Conservation (phyloP, 176 grass and related monocot genomes). For the Cymbopogon citratus region DNA sequence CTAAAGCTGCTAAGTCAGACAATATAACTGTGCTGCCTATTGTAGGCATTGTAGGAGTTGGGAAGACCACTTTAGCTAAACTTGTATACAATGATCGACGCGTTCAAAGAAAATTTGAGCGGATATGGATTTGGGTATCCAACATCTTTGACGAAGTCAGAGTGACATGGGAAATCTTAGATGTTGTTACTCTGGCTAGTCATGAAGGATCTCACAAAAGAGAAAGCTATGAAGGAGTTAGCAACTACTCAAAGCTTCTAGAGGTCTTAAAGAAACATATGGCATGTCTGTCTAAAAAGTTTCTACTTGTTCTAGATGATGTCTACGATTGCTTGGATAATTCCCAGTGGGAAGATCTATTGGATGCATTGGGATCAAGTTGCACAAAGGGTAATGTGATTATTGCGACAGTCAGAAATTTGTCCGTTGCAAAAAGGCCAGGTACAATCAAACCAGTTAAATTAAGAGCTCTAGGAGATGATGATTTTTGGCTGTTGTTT, state of each 20-base stretch:
- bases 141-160: background rate
- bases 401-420: no score
- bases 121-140: background rate
- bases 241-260: background rate
- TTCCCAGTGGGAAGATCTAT: background rate
- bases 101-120: background rate
- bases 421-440: background rate
- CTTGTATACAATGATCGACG: background rate
- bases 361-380: background rate
- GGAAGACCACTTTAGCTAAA: background rate
- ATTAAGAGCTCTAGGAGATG: background rate
- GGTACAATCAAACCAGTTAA: background rate
- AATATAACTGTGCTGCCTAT: background rate
- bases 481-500: conserved; percentile 10
- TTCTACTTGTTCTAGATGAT: conserved; percentile 15
- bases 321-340: background rate
- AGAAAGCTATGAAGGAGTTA: background rate
- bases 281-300: background rate
- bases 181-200: background rate
- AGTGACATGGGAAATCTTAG: background rate
- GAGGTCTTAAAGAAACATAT: background rate
- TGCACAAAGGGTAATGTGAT: no score
- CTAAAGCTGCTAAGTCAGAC: background rate
- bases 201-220: no score
- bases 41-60: background rate